Conservation (phyloP, 1,284 basidiomycete species). For the Papiliotrema laurentii region DNA sequence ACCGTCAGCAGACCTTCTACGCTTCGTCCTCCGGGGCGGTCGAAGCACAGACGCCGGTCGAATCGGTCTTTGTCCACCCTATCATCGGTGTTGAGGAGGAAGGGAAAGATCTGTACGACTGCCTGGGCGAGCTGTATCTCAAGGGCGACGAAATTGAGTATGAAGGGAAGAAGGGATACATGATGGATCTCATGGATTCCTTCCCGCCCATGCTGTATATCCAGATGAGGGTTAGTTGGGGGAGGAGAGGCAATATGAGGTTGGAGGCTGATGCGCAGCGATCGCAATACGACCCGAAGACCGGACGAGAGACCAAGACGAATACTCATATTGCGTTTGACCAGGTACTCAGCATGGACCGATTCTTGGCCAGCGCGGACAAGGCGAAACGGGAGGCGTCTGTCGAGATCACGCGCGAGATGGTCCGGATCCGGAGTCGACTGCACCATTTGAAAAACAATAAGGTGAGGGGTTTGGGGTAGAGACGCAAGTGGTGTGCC, state of each 20-base stretch:
- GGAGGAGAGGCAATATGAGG: background rate
- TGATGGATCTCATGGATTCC: slow-evolving; percentile 81
- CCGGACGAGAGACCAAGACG: slow-evolving; percentile 78
- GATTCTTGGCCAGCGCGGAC: slow-evolving; percentile 77
- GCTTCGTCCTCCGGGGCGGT: slow-evolving; percentile 49
- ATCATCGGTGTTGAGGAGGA: slow-evolving; percentile 85
- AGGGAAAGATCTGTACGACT: slow-evolving; percentile 85
- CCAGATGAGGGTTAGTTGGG: slow-evolving; percentile 73
- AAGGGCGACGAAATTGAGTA: slow-evolving; percentile 79
- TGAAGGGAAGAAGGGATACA: slow-evolving; percentile 75
- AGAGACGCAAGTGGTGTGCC: slow-evolving; percentile 1
- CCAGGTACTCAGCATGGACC: slow-evolving; percentile 83
- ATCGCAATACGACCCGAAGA: slow-evolving; percentile 80
- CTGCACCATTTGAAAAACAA: slow-evolving; percentile 64
- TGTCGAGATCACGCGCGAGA: slow-evolving; percentile 63
- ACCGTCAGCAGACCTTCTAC: slow-evolving; percentile 66
- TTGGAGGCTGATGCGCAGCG: slow-evolving; percentile 55
- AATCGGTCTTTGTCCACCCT: slow-evolving; percentile 88
- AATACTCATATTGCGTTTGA: slow-evolving; percentile 91
- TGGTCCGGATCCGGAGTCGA: slow-evolving; percentile 62
- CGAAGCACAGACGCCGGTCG: slow-evolving; percentile 56
- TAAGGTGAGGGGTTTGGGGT: slow-evolving; percentile 53
- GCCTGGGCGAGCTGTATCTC: slow-evolving; percentile 79
- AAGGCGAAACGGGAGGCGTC: slow-evolving; percentile 64
- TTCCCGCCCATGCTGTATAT: slow-evolving; percentile 90